A percentile compares a stretch with the other conserved stretches of the same genome.
Evolutionary conservation across 805 yeast genomes (phyloP).

Genomic region (Candida insectalens): DNA sequence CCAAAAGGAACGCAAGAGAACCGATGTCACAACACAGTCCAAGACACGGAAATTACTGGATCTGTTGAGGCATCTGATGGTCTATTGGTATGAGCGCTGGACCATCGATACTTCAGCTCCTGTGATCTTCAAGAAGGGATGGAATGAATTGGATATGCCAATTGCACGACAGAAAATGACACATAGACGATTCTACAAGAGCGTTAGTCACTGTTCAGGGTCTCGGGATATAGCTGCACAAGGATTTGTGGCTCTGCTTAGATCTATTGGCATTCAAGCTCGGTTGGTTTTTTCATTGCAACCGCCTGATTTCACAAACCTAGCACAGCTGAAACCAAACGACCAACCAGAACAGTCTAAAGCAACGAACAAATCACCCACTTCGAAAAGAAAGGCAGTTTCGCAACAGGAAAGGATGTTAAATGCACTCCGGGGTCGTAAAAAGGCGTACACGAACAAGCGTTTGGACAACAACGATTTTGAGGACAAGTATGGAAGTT

Average conservation of each 20-base stretch:
- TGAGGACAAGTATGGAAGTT: slow-evolving; percentile 14
- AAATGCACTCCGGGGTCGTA: slow-evolving; percentile 18
- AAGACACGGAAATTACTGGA: slow-evolving; percentile 65
- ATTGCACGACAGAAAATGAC: slow-evolving; percentile 18
- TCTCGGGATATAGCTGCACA: slow-evolving; percentile 75
- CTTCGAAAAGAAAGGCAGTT: neutral
- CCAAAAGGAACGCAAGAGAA: slow-evolving; percentile 10
- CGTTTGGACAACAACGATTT: slow-evolving; percentile 5
- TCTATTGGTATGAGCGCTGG: slow-evolving; percentile 38
- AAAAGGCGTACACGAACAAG: slow-evolving; percentile 11
- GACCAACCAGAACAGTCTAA: neutral
- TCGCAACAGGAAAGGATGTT: slow-evolving; percentile 21
- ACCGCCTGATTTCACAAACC: slow-evolving; percentile 73
- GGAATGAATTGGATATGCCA: slow-evolving; percentile 34
- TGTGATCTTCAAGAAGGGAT: slow-evolving; percentile 31
- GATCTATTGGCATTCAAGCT: slow-evolving; percentile 64
- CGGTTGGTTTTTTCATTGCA: slow-evolving; percentile 78
- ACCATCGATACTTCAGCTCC: slow-evolving; percentile 32
- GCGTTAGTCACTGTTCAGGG: slow-evolving; percentile 45
- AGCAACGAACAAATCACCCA: slow-evolving; percentile 2
- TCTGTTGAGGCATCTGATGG: slow-evolving; percentile 60
- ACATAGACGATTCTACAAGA: slow-evolving; percentile 31
- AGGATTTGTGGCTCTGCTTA: slow-evolving; percentile 69
- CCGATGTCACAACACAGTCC: slow-evolving; percentile 23
- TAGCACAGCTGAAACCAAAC: slow-evolving; percentile 8